phyloP scores from a whole-genome alignment of 2,329 filamentous ascomycete genomes.

The Botrytis cinerea region DNA sequence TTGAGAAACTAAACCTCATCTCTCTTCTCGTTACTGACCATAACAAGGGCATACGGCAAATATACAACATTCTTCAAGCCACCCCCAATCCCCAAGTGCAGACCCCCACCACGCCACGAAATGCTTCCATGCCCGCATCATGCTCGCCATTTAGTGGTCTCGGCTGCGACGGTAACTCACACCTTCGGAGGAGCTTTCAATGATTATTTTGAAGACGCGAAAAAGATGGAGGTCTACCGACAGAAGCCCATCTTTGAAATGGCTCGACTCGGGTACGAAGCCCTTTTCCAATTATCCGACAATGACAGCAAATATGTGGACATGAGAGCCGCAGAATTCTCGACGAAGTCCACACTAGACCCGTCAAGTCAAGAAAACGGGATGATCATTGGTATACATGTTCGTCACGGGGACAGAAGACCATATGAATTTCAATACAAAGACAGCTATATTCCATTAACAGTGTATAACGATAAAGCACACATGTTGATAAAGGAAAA shows the following conservation, averaged over 20 bases:
- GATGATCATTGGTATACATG: slow-evolving; percentile 69
- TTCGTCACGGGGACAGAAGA: slow-evolving; percentile 78
- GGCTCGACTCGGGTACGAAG: slow-evolving; percentile 69
- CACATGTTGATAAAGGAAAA: slow-evolving; percentile 54
- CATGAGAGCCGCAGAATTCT: slow-evolving; percentile 58
- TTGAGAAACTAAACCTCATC: not conserved
- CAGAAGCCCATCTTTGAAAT: slow-evolving; percentile 67
- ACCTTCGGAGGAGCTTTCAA: slow-evolving; percentile 64
- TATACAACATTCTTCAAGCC: slow-evolving; percentile 72
- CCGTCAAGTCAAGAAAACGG: slow-evolving; percentile 50
- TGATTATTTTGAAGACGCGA: slow-evolving; percentile 52
- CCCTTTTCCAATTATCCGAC: slow-evolving; percentile 67
- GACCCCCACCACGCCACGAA: slow-evolving; percentile 70
- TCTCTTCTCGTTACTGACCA: slow-evolving; percentile 26
- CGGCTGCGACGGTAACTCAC: slow-evolving; percentile 64
- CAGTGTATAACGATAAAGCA: slow-evolving; percentile 64
- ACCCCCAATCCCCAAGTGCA: slow-evolving; percentile 65
- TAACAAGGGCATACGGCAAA: slow-evolving; percentile 66
- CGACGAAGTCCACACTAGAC: slow-evolving; percentile 47
- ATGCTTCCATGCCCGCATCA: slow-evolving; percentile 79
- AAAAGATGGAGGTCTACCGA: slow-evolving; percentile 52
- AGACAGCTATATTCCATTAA: slow-evolving; percentile 74
- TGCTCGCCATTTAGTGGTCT: slow-evolving; percentile 74
- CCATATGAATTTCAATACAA: slow-evolving; percentile 76
- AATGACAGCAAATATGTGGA: slow-evolving; percentile 68